Percentiles rank a stretch among this genome's conserved stretches.
Evolutionary conservation across 306 rosid genomes (phyloP).

Genomic region (Datisca glomerata): DNA sequence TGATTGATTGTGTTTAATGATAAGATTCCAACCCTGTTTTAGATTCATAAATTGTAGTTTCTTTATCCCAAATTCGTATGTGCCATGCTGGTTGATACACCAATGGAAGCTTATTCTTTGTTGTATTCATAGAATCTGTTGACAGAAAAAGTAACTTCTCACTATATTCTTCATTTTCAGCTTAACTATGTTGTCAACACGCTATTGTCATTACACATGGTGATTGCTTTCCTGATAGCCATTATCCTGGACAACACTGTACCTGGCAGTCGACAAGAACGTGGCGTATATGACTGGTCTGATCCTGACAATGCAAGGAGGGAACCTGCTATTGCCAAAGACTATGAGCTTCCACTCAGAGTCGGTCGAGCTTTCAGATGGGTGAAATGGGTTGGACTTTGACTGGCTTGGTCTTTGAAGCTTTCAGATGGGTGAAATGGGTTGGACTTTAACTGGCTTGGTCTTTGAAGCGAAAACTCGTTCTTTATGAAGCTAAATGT

Average conservation of each 20-base stretch:
- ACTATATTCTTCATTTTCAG: conserved; percentile 26
- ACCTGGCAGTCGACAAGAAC: conserved; percentile 87
- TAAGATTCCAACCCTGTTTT: too few relatives aligned
- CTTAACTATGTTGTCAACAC: conserved; percentile 72
- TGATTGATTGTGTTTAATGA: too few relatives aligned
- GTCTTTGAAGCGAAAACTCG: background rate
- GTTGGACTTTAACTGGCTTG: background rate
- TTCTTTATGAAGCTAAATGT: too few relatives aligned
- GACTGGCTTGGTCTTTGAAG: background rate
- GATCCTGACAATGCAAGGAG: conserved; percentile 67
- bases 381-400: conserved; percentile 96
- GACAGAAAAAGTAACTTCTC: background rate
- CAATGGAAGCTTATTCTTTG: too few relatives aligned
- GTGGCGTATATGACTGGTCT: conserved; percentile 95
- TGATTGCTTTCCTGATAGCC: conserved; percentile 76
- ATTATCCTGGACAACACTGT: conserved; percentile 87
- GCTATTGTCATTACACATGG: conserved; percentile 71
- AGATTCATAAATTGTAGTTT: too few relatives aligned
- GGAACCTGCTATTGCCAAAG: conserved; percentile 74
- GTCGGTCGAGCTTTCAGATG: conserved; percentile 82
- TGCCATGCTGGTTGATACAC: too few relatives aligned
- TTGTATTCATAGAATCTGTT: too few relatives aligned
- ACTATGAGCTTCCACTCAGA: conserved; percentile 77
- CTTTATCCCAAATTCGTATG: too few relatives aligned
- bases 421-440: background rate